Evolutionary conservation across 1,284 basidiomycete species (phyloP), one percentile per base, ranked within the genome.

Genomic region (Ustilago hordei): DNA sequence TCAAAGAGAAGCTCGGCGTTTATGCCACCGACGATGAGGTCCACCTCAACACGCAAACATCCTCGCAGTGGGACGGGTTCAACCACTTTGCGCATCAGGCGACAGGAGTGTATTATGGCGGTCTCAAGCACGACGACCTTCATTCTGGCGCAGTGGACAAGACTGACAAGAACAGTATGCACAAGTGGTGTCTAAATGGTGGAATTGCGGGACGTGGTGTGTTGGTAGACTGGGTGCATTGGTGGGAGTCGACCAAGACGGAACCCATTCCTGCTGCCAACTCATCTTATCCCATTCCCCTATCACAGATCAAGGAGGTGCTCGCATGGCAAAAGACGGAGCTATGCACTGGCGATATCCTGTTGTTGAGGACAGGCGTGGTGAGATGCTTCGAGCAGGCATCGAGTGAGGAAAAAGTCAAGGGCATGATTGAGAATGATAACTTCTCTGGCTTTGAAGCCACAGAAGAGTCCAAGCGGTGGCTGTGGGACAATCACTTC

Each of bases 21-120:
- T n/a, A n/a, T n/a, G n/a, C n/a, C n/a, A n/a, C n/a, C n/a, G n/a
- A n/a, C n/a, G n/a, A n/a, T n/a, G n/a, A n/a, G n/a, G n/a, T n/a
- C n/a, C n/a, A n/a, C n/a, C n/a, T n/a, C n/a, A n/a, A n/a, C n/a
- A n/a, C n/a, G n/a, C n/a, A 76, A 28, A 72, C 74, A 17, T 72
- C 65, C 4, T 76, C 69, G 8, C 74, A 76, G 28, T 76, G 74
- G 74, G 74, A 76, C 17, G 74, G 74, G 0, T 76, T 76, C 65
- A 76, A 72, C 31, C 69, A 76, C 41, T 71, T 76, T 55, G 74
- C 74, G 6, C 65, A 69, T n/a, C 74, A 76, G 28, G 43, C 50
- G 1, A 65, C 65, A 1, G 59, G 48, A 23, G 48, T 63, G 47
- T 76, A 76, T 59, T 76, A 76, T 54, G 63, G 66, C 39, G 74